Evolutionary conservation across 108 stramenopile genomes (phyloP), one percentile per base, ranked within the genome.

Genomic region (Schizochytrium sp.): DNA sequence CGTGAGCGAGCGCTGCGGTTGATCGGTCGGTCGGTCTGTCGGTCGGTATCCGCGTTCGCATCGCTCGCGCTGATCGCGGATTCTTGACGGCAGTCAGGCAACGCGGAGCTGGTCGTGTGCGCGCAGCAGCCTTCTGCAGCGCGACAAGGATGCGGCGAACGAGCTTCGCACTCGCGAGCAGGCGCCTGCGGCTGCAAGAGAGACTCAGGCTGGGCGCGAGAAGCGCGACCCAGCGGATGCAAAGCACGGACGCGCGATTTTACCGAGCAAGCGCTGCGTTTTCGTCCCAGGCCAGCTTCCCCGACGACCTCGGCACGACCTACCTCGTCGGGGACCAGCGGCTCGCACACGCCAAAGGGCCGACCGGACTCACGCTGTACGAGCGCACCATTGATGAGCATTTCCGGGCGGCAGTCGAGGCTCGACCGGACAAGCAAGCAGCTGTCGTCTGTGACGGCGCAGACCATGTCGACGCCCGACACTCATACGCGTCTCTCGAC

Each of bases 301-400:
- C 71, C 43, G 60, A 88, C 6, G 87, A 88, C 76, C 76, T 83
- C 25, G 76, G 76, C n/a, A 83, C 51, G 45, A 47, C 76, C 45
- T 83, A 83, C 76, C 51, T 83, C 51, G 10, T 83, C 12, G 63
- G 63, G 25, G 76, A 83, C n/a, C 48, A 83, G 28, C 14, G 19
- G 8, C 76, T 12, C 76, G 45, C 76, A 6, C 76, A 83, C 28
- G 76, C 51, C n/a, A 47, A 53, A 18, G 76, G 76, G 12, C 76
- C 45, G 25, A 53, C 18, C n/a, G 0, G 48, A 1, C 76, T 45
- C 6, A 43, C 76, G 5, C 48, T 83, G 45, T 28, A 25, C n/a
- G 76, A 83, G 76, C 76, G 45, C 25, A 83, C 76, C 16, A 45
- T 83, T 12, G 76, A 83, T 23, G 23, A 83, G 28, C 76, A 53